Evolutionary conservation across 306 rosid genomes (phyloP).

Genomic region (Heteromeles arbutifolia): DNA sequence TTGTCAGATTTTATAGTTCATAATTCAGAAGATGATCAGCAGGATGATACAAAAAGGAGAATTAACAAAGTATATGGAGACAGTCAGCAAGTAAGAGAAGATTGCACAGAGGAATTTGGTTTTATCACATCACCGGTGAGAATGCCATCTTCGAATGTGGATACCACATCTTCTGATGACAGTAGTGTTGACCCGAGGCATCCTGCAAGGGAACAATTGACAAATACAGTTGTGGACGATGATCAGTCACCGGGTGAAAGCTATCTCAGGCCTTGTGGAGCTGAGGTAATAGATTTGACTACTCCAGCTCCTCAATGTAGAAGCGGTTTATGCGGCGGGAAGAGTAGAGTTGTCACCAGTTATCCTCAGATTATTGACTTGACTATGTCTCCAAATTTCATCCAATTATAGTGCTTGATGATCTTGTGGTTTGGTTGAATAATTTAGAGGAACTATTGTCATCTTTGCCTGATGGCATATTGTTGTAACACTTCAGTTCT

Average conservation of each 20-base stretch:
- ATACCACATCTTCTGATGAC: background rate
- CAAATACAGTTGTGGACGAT: constrained; percentile 9
- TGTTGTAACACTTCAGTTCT: background rate
- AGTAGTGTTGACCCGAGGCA: constrained; percentile 15
- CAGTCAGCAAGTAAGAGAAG: constrained; percentile 16
- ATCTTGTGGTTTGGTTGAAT: background rate
- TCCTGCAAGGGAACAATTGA: constrained; percentile 17
- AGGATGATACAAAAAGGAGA: background rate
- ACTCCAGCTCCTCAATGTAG: constrained; percentile 73
- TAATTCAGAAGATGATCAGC: constrained; percentile 11
- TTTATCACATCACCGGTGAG: constrained; percentile 11
- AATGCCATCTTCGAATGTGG: constrained; percentile 12
- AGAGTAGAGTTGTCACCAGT: constrained; percentile 41
- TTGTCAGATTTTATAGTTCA: constrained; percentile 16
- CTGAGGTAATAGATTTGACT: constrained; percentile 66
- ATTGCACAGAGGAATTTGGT: constrained; percentile 7
- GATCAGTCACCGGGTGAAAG: constrained; percentile 10
- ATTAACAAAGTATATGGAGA: background rate
- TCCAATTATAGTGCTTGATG: constrained; percentile 37
- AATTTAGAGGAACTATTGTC: background rate
- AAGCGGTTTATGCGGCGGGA: constrained; percentile 34
- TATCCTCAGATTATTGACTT: constrained; percentile 55
- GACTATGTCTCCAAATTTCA: constrained; percentile 63
- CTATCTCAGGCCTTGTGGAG: constrained; percentile 26
- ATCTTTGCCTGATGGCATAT: constrained; percentile 7